Evolutionary conservation across 768 basidiomycete genomes (phyloP), one percentile per base, ranked within the genome.

Genomic region (button mushroom (Agaricus bisporus)): DNA sequence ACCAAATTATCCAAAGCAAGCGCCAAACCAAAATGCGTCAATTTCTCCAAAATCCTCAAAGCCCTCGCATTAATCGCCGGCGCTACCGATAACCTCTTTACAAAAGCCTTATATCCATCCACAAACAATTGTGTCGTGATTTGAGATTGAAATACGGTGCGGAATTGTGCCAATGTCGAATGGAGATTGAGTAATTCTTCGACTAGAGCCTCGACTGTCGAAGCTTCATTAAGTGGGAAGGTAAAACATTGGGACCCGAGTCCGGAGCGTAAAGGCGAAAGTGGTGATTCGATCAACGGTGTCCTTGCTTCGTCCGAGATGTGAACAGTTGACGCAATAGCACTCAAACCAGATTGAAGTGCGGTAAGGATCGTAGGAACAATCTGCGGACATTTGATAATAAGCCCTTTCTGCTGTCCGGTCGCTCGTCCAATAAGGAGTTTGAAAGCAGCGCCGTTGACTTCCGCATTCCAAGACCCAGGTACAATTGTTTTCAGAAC

Each of bases 121-220:
- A 90, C 72, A 57, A 89, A 88, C 8, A 82, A 56, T 51, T 83
- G 81, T 0, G 85, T 86, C 9, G 79, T 79, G 51, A 80, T 82
- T 51, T 86, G 84, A 0, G 85, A 88, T 59, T 76, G 81, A 69
- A 92, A 91, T 1, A 86, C 64, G 51, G 85, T 78, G 11, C 87
- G 81, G 67, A 92, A 91, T 0, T 81, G 79, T 0, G 76, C 62
- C 56, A 78, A 82, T 0, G 82, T 77, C 1, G 79, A 73, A 57
- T 92, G 88, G 29, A 90, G 70, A 29, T 79, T 75, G 57, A 91
- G 81, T 46, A 92, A 65, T 49, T 86, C 81, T 63, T 85, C 86
- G 0, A 88, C 65, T 14, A 93, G 71, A 5, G 70, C 70, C 63
- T 88, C 86, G 62, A 82, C 79, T 10, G 71, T 73, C 0, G 69